Evolutionary conservation across 2,329 filamentous ascomycete species (phyloP).

Genomic region (Torrubiella hemipterigena): DNA sequence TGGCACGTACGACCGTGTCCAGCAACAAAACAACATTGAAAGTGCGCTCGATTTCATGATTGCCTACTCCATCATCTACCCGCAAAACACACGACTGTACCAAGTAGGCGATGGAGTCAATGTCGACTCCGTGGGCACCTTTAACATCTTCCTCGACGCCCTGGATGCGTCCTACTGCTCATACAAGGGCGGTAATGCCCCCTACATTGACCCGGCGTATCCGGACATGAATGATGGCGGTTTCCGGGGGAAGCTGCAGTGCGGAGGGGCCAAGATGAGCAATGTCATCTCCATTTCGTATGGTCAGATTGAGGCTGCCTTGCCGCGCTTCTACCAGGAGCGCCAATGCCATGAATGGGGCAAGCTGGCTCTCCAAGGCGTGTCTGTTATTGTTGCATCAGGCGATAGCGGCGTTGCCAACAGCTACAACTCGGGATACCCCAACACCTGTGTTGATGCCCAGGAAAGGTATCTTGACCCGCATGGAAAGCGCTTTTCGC

Average conservation of each 20-base stretch:
- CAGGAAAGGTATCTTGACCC: conserved; percentile 10
- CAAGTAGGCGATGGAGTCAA: conserved; percentile 7
- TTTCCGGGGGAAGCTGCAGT: conserved; percentile 27
- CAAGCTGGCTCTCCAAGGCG: conserved; percentile 40
- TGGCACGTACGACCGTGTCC: conserved; percentile 6
- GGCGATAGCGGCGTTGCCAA: conserved; percentile 34
- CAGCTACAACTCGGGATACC: background rate
- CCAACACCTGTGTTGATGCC: background rate
- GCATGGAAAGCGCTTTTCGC: conserved; percentile 36
- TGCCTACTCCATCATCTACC: conserved; percentile 35
- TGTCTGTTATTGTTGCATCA: conserved; percentile 33
- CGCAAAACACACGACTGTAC: conserved; percentile 34
- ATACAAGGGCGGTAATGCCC: conserved; percentile 22
- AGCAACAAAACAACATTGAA: conserved; percentile 22
- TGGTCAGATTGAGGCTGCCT: conserved; percentile 34
- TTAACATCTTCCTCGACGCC: conserved; percentile 26
- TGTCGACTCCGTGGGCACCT: conserved; percentile 8
- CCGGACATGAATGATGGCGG: conserved; percentile 19
- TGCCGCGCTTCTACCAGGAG: conserved; percentile 32
- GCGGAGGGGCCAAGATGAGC: conserved; percentile 28
- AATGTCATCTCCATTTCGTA: conserved; percentile 44
- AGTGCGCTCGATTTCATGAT: conserved; percentile 40
- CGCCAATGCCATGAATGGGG: conserved; percentile 43
- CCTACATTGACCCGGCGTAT: conserved; percentile 3
- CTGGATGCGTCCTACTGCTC: conserved; percentile 30